Base-by-base conservation (phyloP, 345 rosid genomes). In the Ceriops tagal region DNA sequence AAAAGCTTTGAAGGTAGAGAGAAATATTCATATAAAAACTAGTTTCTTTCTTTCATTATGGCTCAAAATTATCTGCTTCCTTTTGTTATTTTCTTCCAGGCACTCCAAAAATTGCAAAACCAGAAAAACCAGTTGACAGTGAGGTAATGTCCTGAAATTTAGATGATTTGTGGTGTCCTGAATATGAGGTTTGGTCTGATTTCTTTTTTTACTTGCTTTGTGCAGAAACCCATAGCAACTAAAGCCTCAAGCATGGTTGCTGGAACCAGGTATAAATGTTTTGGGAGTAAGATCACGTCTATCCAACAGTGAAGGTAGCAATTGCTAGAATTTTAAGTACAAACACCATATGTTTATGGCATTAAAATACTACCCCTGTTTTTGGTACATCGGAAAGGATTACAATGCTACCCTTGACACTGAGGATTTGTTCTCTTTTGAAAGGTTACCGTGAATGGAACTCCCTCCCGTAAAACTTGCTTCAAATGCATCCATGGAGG, bases 401-500 rank as follows among this genome's bases (percentile, higher is more conserved):
- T n/a, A 20, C 58, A 8, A 20, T 10, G 24, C 27, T 53, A 21
- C 26, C 58, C 58, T 13, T n/a, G 27, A 6, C 58, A n/a, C 58
- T 6, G 58, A 53, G 21, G 18, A 13, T 43, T 43, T 43, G 19
- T 46, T 61, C 24, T 63, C 7, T 24, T 22, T 31, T 24, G 68
- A 73, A 73, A 93, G 98, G 97, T 93, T 67, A 82, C 99, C 5
- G 96, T 91, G 77, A 95, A 91, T 76, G 96, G 96, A 37, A 90
- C 91, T 70, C 82, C 88, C 46, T 92, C 88, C 78, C 97, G 87
- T 74, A 90, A 79, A 84, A 92, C 96, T 80, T 95, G 97, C 71
- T 95, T 95, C 93, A 95, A 90, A 83, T 95, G 97, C 81, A 90
- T 83, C 61, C 97, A 95, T 78, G 97, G 97, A 76, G 97, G 99